A percentile compares a stretch with the other conserved stretches of the same genome.
Conservation (phyloP, 2,329 filamentous ascomycete species). For the Chlorencoelia australis region DNA sequence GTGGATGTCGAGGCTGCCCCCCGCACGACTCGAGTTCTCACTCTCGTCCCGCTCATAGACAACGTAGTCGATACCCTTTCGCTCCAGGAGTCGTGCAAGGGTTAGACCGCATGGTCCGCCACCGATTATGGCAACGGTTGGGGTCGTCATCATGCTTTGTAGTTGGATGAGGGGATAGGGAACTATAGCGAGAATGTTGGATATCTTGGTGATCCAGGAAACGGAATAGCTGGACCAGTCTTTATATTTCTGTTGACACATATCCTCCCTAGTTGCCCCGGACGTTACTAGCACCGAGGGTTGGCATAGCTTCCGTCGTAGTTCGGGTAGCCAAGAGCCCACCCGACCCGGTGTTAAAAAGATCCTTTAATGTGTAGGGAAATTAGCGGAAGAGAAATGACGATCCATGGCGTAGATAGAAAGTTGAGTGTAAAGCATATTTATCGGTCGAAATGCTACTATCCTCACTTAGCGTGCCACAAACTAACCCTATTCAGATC, state of each 20-base stretch:
- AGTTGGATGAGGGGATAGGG: conserved; percentile 5
- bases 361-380: too few species aligned
- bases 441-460: too few species aligned
- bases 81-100: conserved; percentile 25
- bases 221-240: not conserved
- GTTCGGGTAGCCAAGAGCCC: not conserved
- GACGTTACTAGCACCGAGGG: not conserved
- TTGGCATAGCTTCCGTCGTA: not conserved
- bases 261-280: not conserved
- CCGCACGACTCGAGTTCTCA: conserved; percentile 3
- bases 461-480: too few species aligned
- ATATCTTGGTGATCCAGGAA: not conserved
- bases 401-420: too few species aligned
- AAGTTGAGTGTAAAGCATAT: too few species aligned
- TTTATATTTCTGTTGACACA: not conserved
- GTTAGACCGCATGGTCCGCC: conserved; percentile 26
- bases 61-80: conserved; percentile 17
- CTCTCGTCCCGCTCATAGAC: conserved; percentile 25
- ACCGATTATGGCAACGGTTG: conserved; percentile 25
- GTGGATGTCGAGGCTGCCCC: conserved; percentile 40
- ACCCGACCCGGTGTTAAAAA: too few species aligned
- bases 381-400: too few species aligned
- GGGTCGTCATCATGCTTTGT: conserved; percentile 6
- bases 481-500: too few species aligned
- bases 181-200: conserved; percentile 5